Evolutionary conservation across 805 yeast genomes (phyloP), one percentile per base, ranked within the genome.

Genomic region (Kregervanrija fluxuum): DNA sequence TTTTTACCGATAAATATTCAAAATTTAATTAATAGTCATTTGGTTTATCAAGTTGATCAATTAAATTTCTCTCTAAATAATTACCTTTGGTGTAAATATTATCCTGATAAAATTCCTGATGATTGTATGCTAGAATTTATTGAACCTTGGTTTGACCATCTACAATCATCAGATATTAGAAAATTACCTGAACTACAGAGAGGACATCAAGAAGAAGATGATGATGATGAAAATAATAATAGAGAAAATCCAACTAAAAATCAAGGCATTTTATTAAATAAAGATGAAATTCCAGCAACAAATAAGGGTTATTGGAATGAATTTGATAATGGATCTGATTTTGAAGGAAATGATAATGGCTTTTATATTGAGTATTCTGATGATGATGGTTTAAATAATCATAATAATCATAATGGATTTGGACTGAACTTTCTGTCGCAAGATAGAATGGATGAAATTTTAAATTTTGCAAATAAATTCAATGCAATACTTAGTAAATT

Each of bases 311-410:
- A 80, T 57, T 80, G 85, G 85, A 80, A 80, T 54, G 85, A 80
- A 61, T 80, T 80, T 55, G 85, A 80, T 53, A 69, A 80, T 53
- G 75, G 74, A 0, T 77, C 81, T 1, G 85, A 79, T 46, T 75
- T 63, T 37, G 77, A 66, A 46, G 65, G 56, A 6, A 22, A 22
- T 6, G 28, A 22, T 22, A 22, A 22, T 22, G 28, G 8, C 4
- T 22, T 22, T 22, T 22, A 22, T 22, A 22, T 22, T 22, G 55
- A 44, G 4, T 28, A 41, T 32, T 48, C 44, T 28, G 69, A 66
- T 31, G 67, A 59, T 32, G 65, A 54, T 6, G 68, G 67, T 5
- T 62, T 66, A 41, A 67, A 70, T 33, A 59, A 66, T n/a, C 64
- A 68, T 33, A 59, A 66, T n/a, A 64, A 68, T 33, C 70, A 67